Evolutionary conservation across 192 early-diverging fungal genomes (phyloP).

Genomic region (Paraglomus brasilianum): DNA sequence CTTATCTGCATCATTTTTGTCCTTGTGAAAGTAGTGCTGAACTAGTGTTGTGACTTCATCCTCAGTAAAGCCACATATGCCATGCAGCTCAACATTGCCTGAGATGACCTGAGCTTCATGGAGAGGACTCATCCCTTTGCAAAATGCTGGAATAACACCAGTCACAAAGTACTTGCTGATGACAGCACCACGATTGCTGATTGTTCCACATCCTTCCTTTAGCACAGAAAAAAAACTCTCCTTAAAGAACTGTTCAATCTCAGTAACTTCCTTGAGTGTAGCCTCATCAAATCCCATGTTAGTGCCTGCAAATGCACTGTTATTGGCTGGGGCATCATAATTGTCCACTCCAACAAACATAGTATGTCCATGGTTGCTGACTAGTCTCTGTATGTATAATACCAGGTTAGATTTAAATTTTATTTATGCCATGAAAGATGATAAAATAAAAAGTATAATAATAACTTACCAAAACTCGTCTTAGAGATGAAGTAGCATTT

Average conservation of each 20-base stretch:
- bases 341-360: conserved; percentile 42
- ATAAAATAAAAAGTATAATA: conserved; percentile 2
- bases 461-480: conserved; percentile 23
- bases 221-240: conserved; percentile 36
- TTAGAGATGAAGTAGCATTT: conserved; percentile 21
- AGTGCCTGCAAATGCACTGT: conserved; percentile 33
- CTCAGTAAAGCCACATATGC: conserved; percentile 42
- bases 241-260: conserved; percentile 37
- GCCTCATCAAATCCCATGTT: conserved; percentile 27
- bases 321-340: conserved; percentile 39
- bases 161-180: conserved; percentile 41
- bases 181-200: conserved; percentile 30
- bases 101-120: conserved; percentile 37
- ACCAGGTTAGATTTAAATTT: conserved; percentile 29
- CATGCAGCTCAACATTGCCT: conserved; percentile 32
- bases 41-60: conserved; percentile 40
- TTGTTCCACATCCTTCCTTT: conserved; percentile 35
- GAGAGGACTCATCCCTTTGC: conserved; percentile 37
- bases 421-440: conserved; percentile 8
- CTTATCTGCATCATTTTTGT: conserved; percentile 31
- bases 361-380: conserved; percentile 31
- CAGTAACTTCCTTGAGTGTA: conserved; percentile 27
- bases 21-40: conserved; percentile 36
- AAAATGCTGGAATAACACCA: conserved; percentile 37
- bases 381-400: conserved; percentile 33